Conservation (phyloP, 2,329 filamentous ascomycete genomes). For the Lachnellula suecica region DNA sequence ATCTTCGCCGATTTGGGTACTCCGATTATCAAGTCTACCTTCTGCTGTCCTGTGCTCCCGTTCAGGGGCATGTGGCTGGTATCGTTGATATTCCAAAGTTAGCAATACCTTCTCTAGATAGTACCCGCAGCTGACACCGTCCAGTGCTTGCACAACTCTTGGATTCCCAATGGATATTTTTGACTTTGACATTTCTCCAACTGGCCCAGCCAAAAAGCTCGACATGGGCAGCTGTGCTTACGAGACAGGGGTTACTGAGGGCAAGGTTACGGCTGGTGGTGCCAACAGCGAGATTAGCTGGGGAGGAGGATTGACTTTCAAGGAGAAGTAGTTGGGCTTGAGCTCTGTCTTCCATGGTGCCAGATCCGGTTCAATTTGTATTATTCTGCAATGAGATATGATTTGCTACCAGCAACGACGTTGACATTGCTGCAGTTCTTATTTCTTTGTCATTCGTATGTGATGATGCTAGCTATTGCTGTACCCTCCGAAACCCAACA, state of each 20-base stretch:
- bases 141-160: constrained; percentile 74
- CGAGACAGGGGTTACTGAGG: constrained; percentile 46
- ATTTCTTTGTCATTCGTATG: too few species aligned
- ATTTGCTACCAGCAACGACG: too few species aligned
- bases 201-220: constrained; percentile 53
- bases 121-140: background rate
- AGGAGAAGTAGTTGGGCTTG: constrained; percentile 25
- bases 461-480: too few species aligned
- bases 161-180: constrained; percentile 93
- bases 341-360: background rate
- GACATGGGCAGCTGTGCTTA: constrained; percentile 75
- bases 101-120: background rate
- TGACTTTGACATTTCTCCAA: constrained; percentile 83
- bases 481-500: too few species aligned
- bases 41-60: constrained; percentile 78
- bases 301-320: constrained; percentile 51
- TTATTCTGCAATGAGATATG: too few species aligned
- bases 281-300: constrained; percentile 49
- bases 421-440: too few species aligned
- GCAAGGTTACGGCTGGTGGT: constrained; percentile 43
- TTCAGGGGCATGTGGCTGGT: constrained; percentile 85
- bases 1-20: constrained; percentile 72
- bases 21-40: constrained; percentile 80
- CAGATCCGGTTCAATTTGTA: too few species aligned
- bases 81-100: constrained; percentile 85